Evolutionary conservation across 2,329 filamentous ascomycete genomes (phyloP).

Genomic region (Nemania sp.): DNA sequence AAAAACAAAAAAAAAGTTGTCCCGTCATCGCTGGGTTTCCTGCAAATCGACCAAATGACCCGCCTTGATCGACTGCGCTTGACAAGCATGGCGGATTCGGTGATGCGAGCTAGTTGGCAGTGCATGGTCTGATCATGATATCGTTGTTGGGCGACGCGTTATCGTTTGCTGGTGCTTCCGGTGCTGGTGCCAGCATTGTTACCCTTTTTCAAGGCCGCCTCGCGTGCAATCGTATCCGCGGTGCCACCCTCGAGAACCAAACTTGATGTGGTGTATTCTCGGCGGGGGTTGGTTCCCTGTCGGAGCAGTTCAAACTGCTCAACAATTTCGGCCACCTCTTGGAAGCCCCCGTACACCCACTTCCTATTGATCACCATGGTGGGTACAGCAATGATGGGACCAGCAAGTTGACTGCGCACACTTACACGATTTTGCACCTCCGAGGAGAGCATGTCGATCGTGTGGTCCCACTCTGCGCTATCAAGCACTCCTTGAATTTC

Average conservation of each 20-base stretch:
- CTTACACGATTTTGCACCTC: constrained; percentile 30
- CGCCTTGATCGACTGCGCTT: neutral
- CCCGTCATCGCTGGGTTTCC: neutral
- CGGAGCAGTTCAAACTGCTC: constrained; percentile 66
- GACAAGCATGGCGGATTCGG: neutral
- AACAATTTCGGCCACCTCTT: constrained; percentile 68
- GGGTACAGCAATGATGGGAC: constrained; percentile 67
- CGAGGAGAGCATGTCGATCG: constrained; percentile 35
- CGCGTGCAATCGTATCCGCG: constrained; percentile 23
- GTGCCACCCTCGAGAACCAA: constrained; percentile 25
- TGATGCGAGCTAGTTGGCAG: neutral
- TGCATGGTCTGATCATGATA: neutral
- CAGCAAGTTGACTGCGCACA: constrained; percentile 33
- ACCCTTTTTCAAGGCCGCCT: constrained; percentile 11
- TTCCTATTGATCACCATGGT: constrained; percentile 72
- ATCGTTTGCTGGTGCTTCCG: neutral
- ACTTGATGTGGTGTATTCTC: constrained; percentile 26
- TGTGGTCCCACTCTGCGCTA: constrained; percentile 43
- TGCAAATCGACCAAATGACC: neutral
- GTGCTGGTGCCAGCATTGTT: neutral
- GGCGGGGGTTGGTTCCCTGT: constrained; percentile 17
- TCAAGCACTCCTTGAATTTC: constrained; percentile 27
- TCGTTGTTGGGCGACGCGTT: neutral
- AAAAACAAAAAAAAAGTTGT: neutral
- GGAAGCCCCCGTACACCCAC: constrained; percentile 73